These are phyloP conservation scores for Microcyclospora pomicola DNA, from an alignment of 2,329 filamentous ascomycete genomes.

Conservation along the genomic window DNA sequence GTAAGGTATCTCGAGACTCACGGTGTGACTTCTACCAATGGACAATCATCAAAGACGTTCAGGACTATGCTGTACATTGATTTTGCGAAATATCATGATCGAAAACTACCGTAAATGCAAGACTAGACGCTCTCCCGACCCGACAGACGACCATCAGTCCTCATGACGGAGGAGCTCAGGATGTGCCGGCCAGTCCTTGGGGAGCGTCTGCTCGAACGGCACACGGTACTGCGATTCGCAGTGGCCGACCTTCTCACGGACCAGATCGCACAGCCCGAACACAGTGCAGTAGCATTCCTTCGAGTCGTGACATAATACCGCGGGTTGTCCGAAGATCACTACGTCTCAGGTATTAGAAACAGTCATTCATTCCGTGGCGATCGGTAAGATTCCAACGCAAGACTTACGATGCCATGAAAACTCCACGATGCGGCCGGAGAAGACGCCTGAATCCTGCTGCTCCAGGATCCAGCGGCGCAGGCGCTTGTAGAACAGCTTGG, in stretches of 20 bases:
- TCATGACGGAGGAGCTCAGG: too few species aligned
- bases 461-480: conserved; percentile 35
- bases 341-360: not conserved
- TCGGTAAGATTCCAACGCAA: not conserved
- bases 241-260: not conserved
- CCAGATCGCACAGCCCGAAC: conserved; percentile 2
- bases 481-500: conserved; percentile 33
- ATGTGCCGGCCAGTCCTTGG: too few species aligned
- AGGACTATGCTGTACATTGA: too few species aligned
- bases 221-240: too few species aligned
- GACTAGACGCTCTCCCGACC: too few species aligned
- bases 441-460: not conserved
- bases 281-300: conserved; percentile 13
- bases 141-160: too few species aligned
- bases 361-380: not conserved
- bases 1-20: too few species aligned
- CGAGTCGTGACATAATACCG: conserved; percentile 12
- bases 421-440: conserved; percentile 38
- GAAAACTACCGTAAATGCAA: too few species aligned
- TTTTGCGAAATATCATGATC: too few species aligned
- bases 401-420: conserved; percentile 38
- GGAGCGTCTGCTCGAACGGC: too few species aligned
- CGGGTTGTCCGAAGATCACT: conserved; percentile 27
- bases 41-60: too few species aligned
- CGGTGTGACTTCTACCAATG: too few species aligned